Evolutionary conservation across 495 filamentous ascomycete species (phyloP), one percentile per base, ranked within the genome.

Genomic region (Daldinia grandis): DNA sequence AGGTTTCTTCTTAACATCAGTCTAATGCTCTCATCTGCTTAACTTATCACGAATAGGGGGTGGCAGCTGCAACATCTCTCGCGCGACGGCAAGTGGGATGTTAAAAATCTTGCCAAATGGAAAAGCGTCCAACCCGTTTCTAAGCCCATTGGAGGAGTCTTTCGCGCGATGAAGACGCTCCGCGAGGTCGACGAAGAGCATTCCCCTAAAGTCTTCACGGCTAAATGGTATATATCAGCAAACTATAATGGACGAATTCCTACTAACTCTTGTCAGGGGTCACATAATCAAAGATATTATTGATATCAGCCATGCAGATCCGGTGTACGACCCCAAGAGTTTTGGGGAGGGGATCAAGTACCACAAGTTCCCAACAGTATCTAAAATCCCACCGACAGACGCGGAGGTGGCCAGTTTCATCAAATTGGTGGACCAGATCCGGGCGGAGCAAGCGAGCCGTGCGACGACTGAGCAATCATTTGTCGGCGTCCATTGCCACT

Each of bases 21-120:
- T 24, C 25, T 38, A 1, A n/a, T 17, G 4, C 12, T 40, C 24
- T 50, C 15, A 21, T 7, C 54, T 17, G 24, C 17, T 35, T 73
- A 66, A 71, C 33, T 24, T 59, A 30, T 21, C 54, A 17, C 10
- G n/a, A 51, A 55, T 56, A 77, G 75, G 5, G 92, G 90, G 15
- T 98, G 95, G 95, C 95, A 98, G 80, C 82, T 98, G 17, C 90
- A 93, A 72, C 88, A 93, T 76, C 86, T 98, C 25, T 91, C 90
- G 38, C 92, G 89, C 3, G 92, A 92, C 61, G 94, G 94, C 12
- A 98, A 98, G 81, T 98, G 95, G 95, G 94, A 97, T 76, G 92
- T 98, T 64, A 98, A 98, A 82, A 98, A 98, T 77, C 87, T 97
- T 12, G 89, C 85, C 62, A 98, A 98, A 72, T 98, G 95, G 95